A percentile compares a stretch with the other conserved stretches of the same genome.
phyloP scores from a whole-genome alignment of 108 stramenopile genomes.

The Skeletonema grethae region DNA sequence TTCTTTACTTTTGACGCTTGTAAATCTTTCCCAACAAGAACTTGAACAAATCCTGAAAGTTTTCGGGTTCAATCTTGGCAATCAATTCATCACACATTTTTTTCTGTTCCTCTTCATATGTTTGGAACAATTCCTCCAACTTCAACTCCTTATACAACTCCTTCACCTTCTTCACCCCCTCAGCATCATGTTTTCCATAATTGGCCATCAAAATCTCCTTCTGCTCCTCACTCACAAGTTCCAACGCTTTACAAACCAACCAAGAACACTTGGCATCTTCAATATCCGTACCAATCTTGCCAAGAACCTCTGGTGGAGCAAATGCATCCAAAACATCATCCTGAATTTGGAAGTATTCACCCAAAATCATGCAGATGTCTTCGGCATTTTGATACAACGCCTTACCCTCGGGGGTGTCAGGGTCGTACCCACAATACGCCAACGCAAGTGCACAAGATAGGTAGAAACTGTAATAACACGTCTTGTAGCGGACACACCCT shows the following conservation, averaged over 20 bases:
- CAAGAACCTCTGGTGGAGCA: constrained; percentile 92
- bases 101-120: constrained; percentile 89
- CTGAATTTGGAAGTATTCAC: constrained; percentile 99
- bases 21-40: constrained; percentile 92
- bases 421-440: constrained; percentile 66
- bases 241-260: constrained; percentile 92
- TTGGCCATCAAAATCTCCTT: constrained; percentile 65
- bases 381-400: constrained; percentile 57
- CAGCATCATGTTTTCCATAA: constrained; percentile 88
- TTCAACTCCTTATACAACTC: constrained; percentile 83
- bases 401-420: constrained; percentile 15
- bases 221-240: constrained; percentile 53
- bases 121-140: constrained; percentile 69
- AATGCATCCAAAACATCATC: constrained; percentile 98
- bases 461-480: constrained; percentile 99
- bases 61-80: constrained; percentile 53
- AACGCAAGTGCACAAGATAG: constrained; percentile 83
- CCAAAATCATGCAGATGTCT: constrained; percentile 84
- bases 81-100: constrained; percentile 52
- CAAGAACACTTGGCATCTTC: constrained; percentile 99
- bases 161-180: constrained; percentile 83
- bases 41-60: constrained; percentile 76
- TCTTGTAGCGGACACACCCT: constrained; percentile 98
- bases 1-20: constrained; percentile 89
- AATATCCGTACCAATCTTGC: constrained; percentile 99